Evolutionary conservation across 768 basidiomycete genomes (phyloP), one percentile per base, ranked within the genome.

Genomic region (Suillus lakei): DNA sequence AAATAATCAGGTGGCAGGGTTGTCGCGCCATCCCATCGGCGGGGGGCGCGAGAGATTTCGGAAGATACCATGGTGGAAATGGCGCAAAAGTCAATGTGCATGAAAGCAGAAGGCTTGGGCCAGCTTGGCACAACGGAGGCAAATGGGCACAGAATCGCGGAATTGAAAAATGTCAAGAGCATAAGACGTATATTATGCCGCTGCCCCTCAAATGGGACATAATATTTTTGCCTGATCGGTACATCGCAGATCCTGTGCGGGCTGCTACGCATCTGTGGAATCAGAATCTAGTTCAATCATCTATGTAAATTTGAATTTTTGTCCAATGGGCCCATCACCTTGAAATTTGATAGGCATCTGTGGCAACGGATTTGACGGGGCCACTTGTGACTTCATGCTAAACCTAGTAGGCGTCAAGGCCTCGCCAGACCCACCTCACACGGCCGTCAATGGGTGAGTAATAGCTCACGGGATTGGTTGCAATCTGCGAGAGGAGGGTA

Each of bases 391-490:
- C 50, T 48, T 48, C 26, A 51, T 51, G 26, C 26, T 51, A 28
- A 16, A 50, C 10, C 26, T 28, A 48, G 21, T 21, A 15, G n/a
- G 44, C 44, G 21, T 46, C n/a, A 15, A 51, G 16, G 16, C 28
- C 50, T 50, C 26, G 15, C 12, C 46, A 12, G n/a, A 7, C n/a
- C 15, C 23, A 23, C 56, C 15, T 58, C 58, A 59, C 58, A 59
- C 58, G 58, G 58, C 23, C 58, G 58, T 59, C 58, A 59, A 41
- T 21, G 58, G 39, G 58, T 59, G 58, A 41, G 58, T 59, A 59
- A 59, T 39, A 21, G 1, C 12, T 32, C 21, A 41, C 16, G 2
- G 12, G 12, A 34, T 32, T 54, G 30, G 53, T 34, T 32, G 53
- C 10, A 32, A 23, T 12, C 30, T 51, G 28, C 50, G 5, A 54